A percentile compares a stretch with the other conserved stretches of the same genome.
These are phyloP conservation scores for Echites panduratus DNA, from an alignment of 257 asterid species.

Conservation along the genomic window DNA sequence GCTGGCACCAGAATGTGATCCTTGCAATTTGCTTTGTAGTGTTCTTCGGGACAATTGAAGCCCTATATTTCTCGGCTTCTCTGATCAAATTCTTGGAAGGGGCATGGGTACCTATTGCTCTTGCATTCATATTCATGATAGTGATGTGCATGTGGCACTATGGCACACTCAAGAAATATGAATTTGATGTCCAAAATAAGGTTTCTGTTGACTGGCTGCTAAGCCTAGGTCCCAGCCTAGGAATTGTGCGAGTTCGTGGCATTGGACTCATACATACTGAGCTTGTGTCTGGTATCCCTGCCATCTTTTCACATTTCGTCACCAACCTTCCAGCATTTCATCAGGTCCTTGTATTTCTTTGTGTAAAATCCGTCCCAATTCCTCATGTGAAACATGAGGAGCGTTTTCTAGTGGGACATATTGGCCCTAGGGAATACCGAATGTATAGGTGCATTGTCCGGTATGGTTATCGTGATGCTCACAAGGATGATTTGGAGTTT, in stretches of 20 bases:
- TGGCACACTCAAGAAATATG: conserved; percentile 73
- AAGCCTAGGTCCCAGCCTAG: conserved; percentile 68
- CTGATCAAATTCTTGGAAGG: conserved; percentile 80
- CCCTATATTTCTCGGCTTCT: conserved; percentile 76
- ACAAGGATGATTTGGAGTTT: conserved; percentile 64
- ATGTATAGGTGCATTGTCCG: conserved; percentile 81
- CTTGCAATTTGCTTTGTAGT: conserved; percentile 62
- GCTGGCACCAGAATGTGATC: conserved; percentile 69
- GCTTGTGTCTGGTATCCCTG: conserved; percentile 86
- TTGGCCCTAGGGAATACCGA: conserved; percentile 71
- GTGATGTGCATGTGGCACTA: conserved; percentile 90
- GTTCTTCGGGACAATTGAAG: conserved; percentile 73
- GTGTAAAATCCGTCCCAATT: conserved; percentile 78
- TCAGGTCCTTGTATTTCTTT: conserved; percentile 76
- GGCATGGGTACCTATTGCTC: conserved; percentile 88
- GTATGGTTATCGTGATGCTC: conserved; percentile 84
- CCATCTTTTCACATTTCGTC: conserved; percentile 88
- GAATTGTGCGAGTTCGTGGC: conserved; percentile 81
- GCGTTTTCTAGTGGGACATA: conserved; percentile 73
- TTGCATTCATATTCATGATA: conserved; percentile 57
- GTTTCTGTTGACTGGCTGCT: conserved; percentile 91
- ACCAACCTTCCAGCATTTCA: conserved; percentile 94
- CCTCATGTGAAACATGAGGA: conserved; percentile 80
- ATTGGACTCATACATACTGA: conserved; percentile 92
- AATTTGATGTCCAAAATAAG: conserved; percentile 82